Percentiles rank a stretch among this genome's conserved stretches.
phyloP scores from a whole-genome alignment of 1,284 basidiomycete species.

The Puccinia novopanici region DNA sequence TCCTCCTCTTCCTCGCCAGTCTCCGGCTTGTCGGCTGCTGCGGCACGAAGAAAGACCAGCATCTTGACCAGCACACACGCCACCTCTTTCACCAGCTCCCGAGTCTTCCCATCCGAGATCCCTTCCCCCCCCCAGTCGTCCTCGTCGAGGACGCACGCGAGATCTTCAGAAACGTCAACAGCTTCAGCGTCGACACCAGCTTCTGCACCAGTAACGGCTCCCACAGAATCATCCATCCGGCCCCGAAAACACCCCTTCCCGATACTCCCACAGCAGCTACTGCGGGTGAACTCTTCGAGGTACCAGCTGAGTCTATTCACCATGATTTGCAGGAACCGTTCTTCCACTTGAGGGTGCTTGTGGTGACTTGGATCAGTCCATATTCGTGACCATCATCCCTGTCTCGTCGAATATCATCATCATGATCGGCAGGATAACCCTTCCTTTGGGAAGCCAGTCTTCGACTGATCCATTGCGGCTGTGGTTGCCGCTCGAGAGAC shows the following conservation, averaged over 20 bases:
- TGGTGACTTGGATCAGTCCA: too few relatives aligned
- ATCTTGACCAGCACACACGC: neutral
- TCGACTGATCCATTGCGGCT: neutral
- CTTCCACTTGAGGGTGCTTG: neutral
- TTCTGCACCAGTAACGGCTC: neutral
- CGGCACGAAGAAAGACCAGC: neutral
- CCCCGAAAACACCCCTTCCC: neutral
- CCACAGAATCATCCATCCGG: slow-evolving; percentile 18
- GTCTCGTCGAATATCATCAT: neutral
- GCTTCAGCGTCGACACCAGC: neutral
- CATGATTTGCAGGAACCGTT: neutral
- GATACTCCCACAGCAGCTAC: too few relatives aligned
- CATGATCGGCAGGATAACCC: neutral
- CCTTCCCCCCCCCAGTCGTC: too few relatives aligned
- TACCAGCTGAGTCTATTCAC: slow-evolving; percentile 13
- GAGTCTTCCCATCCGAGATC: neutral
- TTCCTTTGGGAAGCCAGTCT: neutral
- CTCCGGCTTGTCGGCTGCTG: neutral
- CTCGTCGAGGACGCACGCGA: neutral
- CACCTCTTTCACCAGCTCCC: neutral
- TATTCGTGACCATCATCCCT: neutral
- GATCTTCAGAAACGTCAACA: neutral
- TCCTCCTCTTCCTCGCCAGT: neutral
- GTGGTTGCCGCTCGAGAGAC: neutral
- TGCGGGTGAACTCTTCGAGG: neutral